phyloP scores from a whole-genome alignment of 2,329 filamentous ascomycete species.

The Scytalidium sp. region DNA sequence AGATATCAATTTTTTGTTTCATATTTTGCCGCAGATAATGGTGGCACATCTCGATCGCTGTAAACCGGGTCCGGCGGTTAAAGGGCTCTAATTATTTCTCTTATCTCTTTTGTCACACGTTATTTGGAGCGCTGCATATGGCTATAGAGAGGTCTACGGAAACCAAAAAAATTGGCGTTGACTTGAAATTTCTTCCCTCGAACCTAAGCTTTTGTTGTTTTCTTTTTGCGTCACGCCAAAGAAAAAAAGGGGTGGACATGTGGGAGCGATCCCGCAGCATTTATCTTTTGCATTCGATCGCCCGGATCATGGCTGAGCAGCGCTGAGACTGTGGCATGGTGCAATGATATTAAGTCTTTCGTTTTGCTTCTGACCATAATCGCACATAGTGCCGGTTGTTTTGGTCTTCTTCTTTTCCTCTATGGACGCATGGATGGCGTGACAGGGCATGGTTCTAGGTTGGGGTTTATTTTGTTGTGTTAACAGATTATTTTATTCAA shows the following conservation, averaged over 20 bases:
- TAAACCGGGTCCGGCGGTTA: no score
- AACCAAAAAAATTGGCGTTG: neutral
- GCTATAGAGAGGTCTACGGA: neutral
- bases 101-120: neutral
- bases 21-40: no score
- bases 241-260: no score
- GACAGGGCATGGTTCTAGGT: neutral
- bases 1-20: conserved; percentile 1
- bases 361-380: neutral
- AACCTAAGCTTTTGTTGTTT: no score
- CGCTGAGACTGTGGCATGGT: neutral
- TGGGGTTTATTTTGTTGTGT: neutral
- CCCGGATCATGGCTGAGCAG: no score
- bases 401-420: neutral
- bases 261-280: no score
- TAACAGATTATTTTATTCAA: neutral
- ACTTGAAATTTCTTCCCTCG: neutral
- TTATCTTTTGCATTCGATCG: no score
- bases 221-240: no score
- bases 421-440: neutral
- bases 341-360: neutral
- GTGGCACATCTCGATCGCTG: neutral
- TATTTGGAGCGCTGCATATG: neutral
- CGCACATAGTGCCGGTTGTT: neutral
- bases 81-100: neutral